Evolutionary conservation across 2,329 filamentous ascomycete species (phyloP), one percentile per base, ranked within the genome.

Genomic region (Incumbomyces lentus): DNA sequence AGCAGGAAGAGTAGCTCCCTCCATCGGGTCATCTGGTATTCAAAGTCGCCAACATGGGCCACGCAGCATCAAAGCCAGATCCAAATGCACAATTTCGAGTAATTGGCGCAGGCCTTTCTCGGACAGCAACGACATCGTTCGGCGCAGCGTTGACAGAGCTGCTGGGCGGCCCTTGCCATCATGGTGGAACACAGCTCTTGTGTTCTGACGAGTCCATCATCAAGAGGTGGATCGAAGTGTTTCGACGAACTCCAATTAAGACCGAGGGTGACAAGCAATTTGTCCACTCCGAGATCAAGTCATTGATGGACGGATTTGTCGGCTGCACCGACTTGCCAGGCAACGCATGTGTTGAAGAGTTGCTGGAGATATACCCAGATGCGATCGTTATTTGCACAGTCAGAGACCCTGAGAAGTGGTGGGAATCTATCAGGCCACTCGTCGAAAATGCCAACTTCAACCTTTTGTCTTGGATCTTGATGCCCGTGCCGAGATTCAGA

Each of bases 101-200:
- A 38, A 54, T 56, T 19, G 54, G 54, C 29, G 52, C 52, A 8
- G 54, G 54, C 40, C 49, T 56, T 14, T 53, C 71, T 12, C 64
- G 72, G 41, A 75, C 72, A 1, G 72, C 72, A 12, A 75, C 71
- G 1, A 62, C 72, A 8, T 73, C 73, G 18, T 70, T 74, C 61
- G 67, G 67, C 30, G 53, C 66, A 33, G 73, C 73, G 1, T 59
- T 75, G 7, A 64, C 62, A 49, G 69, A 66, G 47, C 62, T 75
- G 2, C 66, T 74, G 5, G 56, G 69, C 32, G 71, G 68, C 0
- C 72, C 73, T 2, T 65, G 70, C 36, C 67, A 71, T 54, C 72
- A 76, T 50, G 68, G 70, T 41, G 73, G 73, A 18, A 72, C 64
- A 0, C 65, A 68, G 49, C 55, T 56, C 43, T 44, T 56, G n/a